Percentiles rank a stretch among this genome's conserved stretches.
These are phyloP conservation scores for Diatrype stigma DNA, from an alignment of 2,329 filamentous ascomycete species.

Conservation along the genomic window DNA sequence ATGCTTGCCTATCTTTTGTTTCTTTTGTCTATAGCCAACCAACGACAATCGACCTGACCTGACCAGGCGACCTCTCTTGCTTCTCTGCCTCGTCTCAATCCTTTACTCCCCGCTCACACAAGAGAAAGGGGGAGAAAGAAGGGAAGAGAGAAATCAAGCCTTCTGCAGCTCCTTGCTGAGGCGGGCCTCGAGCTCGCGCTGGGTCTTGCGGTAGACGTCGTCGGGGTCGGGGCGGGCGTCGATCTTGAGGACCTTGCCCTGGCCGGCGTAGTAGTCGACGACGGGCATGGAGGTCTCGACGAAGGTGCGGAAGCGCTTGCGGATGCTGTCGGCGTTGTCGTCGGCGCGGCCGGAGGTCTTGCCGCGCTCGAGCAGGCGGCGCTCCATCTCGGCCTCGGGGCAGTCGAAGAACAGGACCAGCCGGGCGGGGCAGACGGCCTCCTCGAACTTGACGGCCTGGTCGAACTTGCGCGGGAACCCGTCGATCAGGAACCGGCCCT, in stretches of 20 bases:
- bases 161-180: conserved; percentile 39
- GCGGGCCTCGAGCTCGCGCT: conserved; percentile 43
- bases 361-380: conserved; percentile 77
- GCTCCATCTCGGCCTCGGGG: conserved; percentile 83
- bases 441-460: conserved; percentile 91
- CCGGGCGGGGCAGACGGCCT: conserved; percentile 75
- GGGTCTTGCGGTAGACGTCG: conserved; percentile 52
- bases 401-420: conserved; percentile 95
- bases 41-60: too few relatives aligned
- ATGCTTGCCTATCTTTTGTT: too few relatives aligned
- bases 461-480: conserved; percentile 97
- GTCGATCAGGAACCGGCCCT: conserved; percentile 70
- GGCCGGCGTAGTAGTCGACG: conserved; percentile 74
- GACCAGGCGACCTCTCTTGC: too few relatives aligned
- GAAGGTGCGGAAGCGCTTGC: conserved; percentile 93
- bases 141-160: not conserved
- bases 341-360: conserved; percentile 89
- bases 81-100: too few relatives aligned
- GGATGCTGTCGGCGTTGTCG: conserved; percentile 92
- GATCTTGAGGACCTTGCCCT: conserved; percentile 77
- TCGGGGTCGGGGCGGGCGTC: conserved; percentile 66
- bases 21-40: too few relatives aligned
- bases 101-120: too few relatives aligned
- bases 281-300: conserved; percentile 97
- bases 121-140: too few relatives aligned